Evolutionary conservation across 2,329 filamentous ascomycete genomes (phyloP).

Genomic region (Orbilia oligospora): DNA sequence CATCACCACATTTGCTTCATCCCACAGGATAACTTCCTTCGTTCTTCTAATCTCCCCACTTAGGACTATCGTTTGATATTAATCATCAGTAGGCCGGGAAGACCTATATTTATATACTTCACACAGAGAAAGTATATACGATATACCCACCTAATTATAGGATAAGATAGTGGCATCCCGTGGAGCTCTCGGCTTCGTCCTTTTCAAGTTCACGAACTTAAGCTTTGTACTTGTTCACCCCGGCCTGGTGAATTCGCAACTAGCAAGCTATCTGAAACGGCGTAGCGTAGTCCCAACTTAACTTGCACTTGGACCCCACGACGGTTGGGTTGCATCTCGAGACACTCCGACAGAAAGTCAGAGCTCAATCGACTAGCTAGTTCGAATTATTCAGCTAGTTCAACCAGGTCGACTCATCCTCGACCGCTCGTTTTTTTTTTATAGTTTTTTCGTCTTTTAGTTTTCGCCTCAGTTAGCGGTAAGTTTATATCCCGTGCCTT

Average conservation of each 20-base stretch:
- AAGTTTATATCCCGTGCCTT: slow-evolving; percentile 27
- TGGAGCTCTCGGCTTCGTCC: slow-evolving; percentile 32
- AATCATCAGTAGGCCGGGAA: slow-evolving; percentile 5
- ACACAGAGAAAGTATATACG: neutral
- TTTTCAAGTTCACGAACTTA: slow-evolving; percentile 1
- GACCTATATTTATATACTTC: slow-evolving; percentile 15
- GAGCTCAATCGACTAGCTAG: slow-evolving; percentile 27
- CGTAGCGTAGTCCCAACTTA: slow-evolving; percentile 29
- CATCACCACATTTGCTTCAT: slow-evolving; percentile 1
- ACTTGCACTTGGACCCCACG: slow-evolving; percentile 20
- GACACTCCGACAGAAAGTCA: slow-evolving; percentile 27
- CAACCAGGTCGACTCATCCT: slow-evolving; percentile 10
- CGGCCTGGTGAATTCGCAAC: slow-evolving; percentile 17
- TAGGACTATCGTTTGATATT: slow-evolving; percentile 22
- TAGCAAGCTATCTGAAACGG: slow-evolving; percentile 44
- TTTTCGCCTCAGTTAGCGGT: slow-evolving; percentile 21
- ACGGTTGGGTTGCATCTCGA: slow-evolving; percentile 46
- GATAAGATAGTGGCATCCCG: neutral
- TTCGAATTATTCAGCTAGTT: neutral
- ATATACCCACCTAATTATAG: neutral
- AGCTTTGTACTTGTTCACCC: neutral
- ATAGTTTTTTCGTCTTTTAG: slow-evolving; percentile 16
- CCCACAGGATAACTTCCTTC: neutral
- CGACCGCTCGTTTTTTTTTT: slow-evolving; percentile 10
- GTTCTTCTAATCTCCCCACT: neutral